Evolutionary conservation across 495 filamentous ascomycete genomes (phyloP).

Genomic region (Tetracladium marchalianum): DNA sequence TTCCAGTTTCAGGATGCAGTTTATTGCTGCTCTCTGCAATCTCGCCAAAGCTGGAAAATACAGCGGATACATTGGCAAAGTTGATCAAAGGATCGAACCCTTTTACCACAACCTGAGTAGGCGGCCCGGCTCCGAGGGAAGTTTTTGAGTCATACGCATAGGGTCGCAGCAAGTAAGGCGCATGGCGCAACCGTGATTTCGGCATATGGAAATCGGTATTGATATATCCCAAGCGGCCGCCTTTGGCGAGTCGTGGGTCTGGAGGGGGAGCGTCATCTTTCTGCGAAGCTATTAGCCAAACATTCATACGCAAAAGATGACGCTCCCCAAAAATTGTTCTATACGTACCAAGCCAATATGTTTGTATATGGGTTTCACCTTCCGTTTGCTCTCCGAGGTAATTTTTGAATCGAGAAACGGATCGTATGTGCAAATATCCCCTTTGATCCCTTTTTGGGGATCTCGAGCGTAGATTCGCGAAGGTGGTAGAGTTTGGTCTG

Average conservation of each 20-base stretch:
- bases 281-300: conserved; percentile 33
- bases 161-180: conserved; percentile 67
- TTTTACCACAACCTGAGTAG: conserved; percentile 80
- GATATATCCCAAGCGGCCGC: conserved; percentile 44
- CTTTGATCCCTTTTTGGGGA: conserved; percentile 50
- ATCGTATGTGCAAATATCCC: conserved; percentile 63
- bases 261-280: conserved; percentile 57
- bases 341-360: conserved; percentile 59
- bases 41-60: conserved; percentile 82
- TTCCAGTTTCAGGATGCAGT: conserved; percentile 85
- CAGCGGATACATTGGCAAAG: conserved; percentile 64
- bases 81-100: conserved; percentile 85
- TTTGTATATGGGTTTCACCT: conserved; percentile 57
- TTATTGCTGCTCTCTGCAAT: conserved; percentile 82
- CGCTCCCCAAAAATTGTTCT: conserved; percentile 39
- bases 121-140: conserved; percentile 80
- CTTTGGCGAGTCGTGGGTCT: conserved; percentile 67
- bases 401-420: conserved; percentile 57
- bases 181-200: conserved; percentile 61
- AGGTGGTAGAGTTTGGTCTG: conserved; percentile 34
- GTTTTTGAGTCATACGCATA: conserved; percentile 70
- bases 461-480: conserved; percentile 51
- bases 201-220: conserved; percentile 58
- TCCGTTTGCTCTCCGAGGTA: conserved; percentile 52
- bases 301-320: conserved; percentile 44